Percentiles rank a stretch among this genome's conserved stretches.
These are phyloP conservation scores for Nicotiana otophora DNA, from an alignment of 257 asterid species.

Conservation along the genomic window DNA sequence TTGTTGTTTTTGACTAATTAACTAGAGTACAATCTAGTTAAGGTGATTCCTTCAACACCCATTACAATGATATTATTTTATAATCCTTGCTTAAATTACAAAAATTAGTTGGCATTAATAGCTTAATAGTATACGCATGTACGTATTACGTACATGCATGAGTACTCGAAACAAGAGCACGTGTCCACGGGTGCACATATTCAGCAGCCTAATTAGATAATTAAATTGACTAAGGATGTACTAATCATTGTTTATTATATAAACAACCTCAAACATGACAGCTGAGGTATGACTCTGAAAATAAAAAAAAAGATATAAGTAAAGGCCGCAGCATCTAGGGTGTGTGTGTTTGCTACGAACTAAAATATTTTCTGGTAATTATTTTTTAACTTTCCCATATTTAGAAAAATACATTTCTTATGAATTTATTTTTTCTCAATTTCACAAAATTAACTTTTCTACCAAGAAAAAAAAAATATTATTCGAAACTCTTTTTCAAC, in stretches of 20 bases:
- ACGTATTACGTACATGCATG: conserved; percentile 24
- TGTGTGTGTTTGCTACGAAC: too few relatives aligned
- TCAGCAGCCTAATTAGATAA: neutral
- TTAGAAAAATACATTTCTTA: too few relatives aligned
- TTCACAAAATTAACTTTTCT: too few relatives aligned
- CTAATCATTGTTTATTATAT: neutral
- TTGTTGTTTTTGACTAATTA: neutral
- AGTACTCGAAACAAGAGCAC: conserved; percentile 13
- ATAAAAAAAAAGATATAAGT: neutral
- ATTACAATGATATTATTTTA: neutral
- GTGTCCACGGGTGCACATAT: conserved; percentile 16
- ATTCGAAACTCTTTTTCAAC: too few relatives aligned
- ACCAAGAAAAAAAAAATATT: too few relatives aligned
- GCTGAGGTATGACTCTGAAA: conserved; percentile 13
- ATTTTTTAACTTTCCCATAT: too few relatives aligned
- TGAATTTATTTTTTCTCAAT: too few relatives aligned
- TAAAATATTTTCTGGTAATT: too few relatives aligned
- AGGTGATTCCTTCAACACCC: neutral
- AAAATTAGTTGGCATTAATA: neutral
- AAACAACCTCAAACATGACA: conserved; percentile 12
- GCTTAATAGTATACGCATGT: neutral
- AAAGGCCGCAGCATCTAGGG: neutral
- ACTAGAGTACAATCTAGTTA: neutral
- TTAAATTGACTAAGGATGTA: neutral
- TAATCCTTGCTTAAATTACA: neutral